These are phyloP conservation scores for Geoglossum cookeanum DNA, from an alignment of 2,329 filamentous ascomycete species.

Conservation along the genomic window DNA sequence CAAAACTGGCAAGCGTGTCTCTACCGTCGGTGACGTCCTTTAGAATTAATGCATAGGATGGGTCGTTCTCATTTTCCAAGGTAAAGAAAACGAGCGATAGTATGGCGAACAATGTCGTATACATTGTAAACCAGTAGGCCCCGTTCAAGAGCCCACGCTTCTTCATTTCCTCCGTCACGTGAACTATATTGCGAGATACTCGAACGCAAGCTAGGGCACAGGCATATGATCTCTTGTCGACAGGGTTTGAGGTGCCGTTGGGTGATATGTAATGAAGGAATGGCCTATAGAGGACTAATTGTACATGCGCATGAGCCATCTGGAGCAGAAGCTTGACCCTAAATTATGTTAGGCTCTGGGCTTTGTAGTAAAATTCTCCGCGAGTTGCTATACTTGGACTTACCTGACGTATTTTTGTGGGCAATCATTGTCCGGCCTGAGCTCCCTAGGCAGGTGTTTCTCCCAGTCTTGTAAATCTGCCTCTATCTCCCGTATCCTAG, in stretches of 20 bases:
- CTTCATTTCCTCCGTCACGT: slow-evolving; percentile 62
- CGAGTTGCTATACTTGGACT: slow-evolving; percentile 14
- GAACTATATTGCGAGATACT: slow-evolving; percentile 54
- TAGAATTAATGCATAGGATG: slow-evolving; percentile 58
- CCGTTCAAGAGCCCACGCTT: slow-evolving; percentile 57
- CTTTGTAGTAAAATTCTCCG: not conserved
- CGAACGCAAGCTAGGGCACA: slow-evolving; percentile 50
- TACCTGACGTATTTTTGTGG: slow-evolving; percentile 58
- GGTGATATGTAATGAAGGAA: slow-evolving; percentile 66
- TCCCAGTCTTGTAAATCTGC: slow-evolving; percentile 43
- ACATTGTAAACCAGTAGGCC: slow-evolving; percentile 74
- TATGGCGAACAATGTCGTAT: slow-evolving; percentile 66
- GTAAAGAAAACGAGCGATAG: slow-evolving; percentile 64
- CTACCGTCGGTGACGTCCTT: slow-evolving; percentile 72
- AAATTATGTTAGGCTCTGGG: not conserved
- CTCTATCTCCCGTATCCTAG: slow-evolving; percentile 44
- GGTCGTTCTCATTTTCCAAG: slow-evolving; percentile 58
- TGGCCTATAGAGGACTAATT: slow-evolving; percentile 65
- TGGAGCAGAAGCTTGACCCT: slow-evolving; percentile 55
- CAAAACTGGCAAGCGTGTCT: slow-evolving; percentile 60
- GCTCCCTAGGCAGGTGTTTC: slow-evolving; percentile 48
- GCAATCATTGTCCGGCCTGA: slow-evolving; percentile 63
- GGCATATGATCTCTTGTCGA: slow-evolving; percentile 63
- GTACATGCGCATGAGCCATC: slow-evolving; percentile 66
- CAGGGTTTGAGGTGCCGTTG: slow-evolving; percentile 30